Evolutionary conservation across 352 stramenopile genomes (phyloP), one percentile per base, ranked within the genome.

Genomic region (Vaucheria bursata): DNA sequence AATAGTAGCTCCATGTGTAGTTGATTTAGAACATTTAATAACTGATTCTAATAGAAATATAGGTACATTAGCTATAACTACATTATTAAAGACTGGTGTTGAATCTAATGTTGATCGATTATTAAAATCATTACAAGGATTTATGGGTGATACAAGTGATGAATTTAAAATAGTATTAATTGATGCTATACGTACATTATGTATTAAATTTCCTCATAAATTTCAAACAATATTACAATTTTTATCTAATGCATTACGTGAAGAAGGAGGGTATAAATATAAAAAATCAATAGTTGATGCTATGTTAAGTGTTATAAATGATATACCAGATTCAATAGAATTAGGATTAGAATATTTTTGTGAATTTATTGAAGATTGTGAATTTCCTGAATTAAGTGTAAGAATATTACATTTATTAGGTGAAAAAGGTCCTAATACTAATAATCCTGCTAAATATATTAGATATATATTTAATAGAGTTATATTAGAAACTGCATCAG

Each of bases 291-390:
- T 99, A 84, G 97, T 97, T 40, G 92, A 98, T 79, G 89, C 89
- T 67, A 98, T 99, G 80, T 85, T 99, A 29, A 95, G 94, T 38
- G 87, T 99, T 59, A 98, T 99, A 53, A 89, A 94, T 33, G 84
- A 89, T 65, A 96, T 99, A 32, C 95, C 96, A 6, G 94, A 98
- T 84, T 96, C 93, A 68, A 98, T 97, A 80, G 95, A 99, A 82
- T 92, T 87, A 38, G 94, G 88, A n/a, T 86, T 99, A 34, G 87
- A 98, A 1, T 94, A 99, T 83, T 83, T 99, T 71, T 99, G 96
- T 76, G 96, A 99, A 87, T 99, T 99, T 80, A 99, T 99, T 81
- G 96, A 99, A 83, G 95, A 99, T 88, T 95, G 90, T 73, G 90
- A 95, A 85, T 95, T 93, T 82, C 92, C 89, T 50, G 88, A 87